Base-by-base conservation (phyloP, 805 yeast genomes). In the Nakazawaea sp. region DNA sequence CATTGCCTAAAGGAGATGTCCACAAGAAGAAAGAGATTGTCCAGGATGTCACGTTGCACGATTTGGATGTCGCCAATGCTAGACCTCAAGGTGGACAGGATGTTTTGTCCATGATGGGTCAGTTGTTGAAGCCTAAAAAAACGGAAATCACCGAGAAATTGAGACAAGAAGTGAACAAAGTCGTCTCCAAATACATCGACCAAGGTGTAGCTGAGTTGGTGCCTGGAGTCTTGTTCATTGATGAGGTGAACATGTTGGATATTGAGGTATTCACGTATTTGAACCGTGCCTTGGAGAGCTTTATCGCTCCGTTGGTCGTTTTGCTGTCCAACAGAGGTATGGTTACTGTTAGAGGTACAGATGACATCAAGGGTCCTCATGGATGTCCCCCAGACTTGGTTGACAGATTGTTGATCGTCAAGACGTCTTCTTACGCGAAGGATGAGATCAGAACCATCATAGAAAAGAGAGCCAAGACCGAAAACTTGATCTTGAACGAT, bases 211-310 rank as follows among this genome's bases (percentile, higher is more conserved):
- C 99, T 10, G 97, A 90, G 62, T 72, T 92, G 33, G 85, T 92
- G 41, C 99, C 99, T 2, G 99, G 99, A 52, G 99, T 92, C 18
- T 68, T 92, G 49, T 92, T 92, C 60, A 88, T 92, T 49, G 99
- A 92, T 61, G 99, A 92, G 65, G 97, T 89, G 35, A 96, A 92
- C 63, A 92, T 92, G 97, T 76, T 92, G 46, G 99, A 92, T 60
- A 82, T 92, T 51, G 99, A 92, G 62, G 81, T 96, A 52, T 92
- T 92, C 56, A 84, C 97, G 13, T 92, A 85, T 61, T 75, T 92
- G 50, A 92, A 92, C 65, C 75, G 95, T 46, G 97, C 97, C 8
- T 70, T 92, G 45, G 98, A 92, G 62, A 80, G 89, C 35, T 66
- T 82, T 19, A 84, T 92, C 55, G 90, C 97, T 2, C 98, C 98